Base-by-base conservation (phyloP, 2,329 filamentous ascomycete genomes). In the Beauveria varroae region DNA sequence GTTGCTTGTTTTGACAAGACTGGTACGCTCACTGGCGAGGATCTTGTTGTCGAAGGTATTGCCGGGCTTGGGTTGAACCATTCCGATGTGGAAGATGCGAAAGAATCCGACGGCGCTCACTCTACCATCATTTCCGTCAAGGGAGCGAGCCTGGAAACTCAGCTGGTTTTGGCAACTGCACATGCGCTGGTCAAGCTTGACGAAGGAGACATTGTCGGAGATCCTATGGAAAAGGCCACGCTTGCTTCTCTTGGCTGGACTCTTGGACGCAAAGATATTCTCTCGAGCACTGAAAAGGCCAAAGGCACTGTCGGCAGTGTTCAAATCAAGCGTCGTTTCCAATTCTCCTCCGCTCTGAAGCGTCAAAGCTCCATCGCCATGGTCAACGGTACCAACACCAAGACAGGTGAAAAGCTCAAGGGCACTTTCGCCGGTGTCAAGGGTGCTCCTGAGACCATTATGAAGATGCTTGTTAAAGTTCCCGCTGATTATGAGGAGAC, bases 1-100 rank as follows among this genome's bases (percentile, higher is more conserved):
- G 84, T 99, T 59, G 93, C 95, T 65, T 99, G 95, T 78, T 99
- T 99, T 67, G 95, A 99, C 76, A 99, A 99, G 81, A 99, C 95
- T 14, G 95, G 95, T 66, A 99, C 95, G 1, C 77, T 99, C 63
- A 99, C 95, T 43, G 95, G 95, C 55, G 95, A 99, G 73, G 93
- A 99, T 71, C 81, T 99, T 49, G 92, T 99, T 12, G 95, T 99
- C 22, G 93, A 99, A 72, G 95, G 95, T 69, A 93, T 99, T 73
- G 95, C 95, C 63, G 95, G 95, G 18, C 82, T 98, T 30, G 87
- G 85, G 14, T 81, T 97, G 30, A 88, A 87, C 26, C 81, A 89
- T 60, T 73, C 81, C 30, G 86, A 86, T 37, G 85, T 86, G 16
- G 80, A 85, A 65, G 85, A 86, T 6, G 82, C 80, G 34, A 79